Percentiles rank a stretch among this genome's conserved stretches.
Evolutionary conservation across 768 basidiomycete species (phyloP).

Genomic region (Leccinum fibrillosum): DNA sequence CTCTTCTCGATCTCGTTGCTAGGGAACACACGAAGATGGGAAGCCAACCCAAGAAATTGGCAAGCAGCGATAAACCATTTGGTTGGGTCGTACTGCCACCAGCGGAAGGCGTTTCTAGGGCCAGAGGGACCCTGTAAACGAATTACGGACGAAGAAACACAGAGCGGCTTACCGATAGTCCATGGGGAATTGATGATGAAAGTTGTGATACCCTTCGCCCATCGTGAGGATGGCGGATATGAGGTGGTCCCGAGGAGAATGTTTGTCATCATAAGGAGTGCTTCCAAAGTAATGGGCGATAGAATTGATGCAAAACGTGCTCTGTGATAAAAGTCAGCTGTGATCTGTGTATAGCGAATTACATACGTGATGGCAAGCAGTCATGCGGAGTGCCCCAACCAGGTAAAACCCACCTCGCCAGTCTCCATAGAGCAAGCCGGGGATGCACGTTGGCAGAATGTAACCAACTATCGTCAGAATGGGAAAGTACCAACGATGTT

Average conservation of each 20-base stretch:
- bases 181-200: constrained; percentile 90
- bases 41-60: constrained; percentile 65
- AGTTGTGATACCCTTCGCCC: constrained; percentile 66
- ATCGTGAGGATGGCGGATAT: constrained; percentile 80
- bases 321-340: constrained; percentile 36
- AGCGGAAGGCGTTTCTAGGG: constrained; percentile 62
- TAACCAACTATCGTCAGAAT: constrained; percentile 68
- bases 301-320: constrained; percentile 88
- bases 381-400: constrained; percentile 66
- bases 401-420: constrained; percentile 78
- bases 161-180: constrained; percentile 36
- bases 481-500: constrained; percentile 69
- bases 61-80: constrained; percentile 79
- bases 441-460: constrained; percentile 62
- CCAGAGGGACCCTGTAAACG: constrained; percentile 5
- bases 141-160: neutral
- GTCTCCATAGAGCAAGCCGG: constrained; percentile 71
- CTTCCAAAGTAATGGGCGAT: constrained; percentile 83
- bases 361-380: constrained; percentile 79
- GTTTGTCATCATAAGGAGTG: constrained; percentile 77
- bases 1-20: constrained; percentile 87
- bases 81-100: constrained; percentile 72
- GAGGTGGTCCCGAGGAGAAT: constrained; percentile 75
- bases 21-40: constrained; percentile 79
- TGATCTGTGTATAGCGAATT: neutral